phyloP scores from a whole-genome alignment of 2,329 filamentous ascomycete species.

The Basipetospora sp. region DNA sequence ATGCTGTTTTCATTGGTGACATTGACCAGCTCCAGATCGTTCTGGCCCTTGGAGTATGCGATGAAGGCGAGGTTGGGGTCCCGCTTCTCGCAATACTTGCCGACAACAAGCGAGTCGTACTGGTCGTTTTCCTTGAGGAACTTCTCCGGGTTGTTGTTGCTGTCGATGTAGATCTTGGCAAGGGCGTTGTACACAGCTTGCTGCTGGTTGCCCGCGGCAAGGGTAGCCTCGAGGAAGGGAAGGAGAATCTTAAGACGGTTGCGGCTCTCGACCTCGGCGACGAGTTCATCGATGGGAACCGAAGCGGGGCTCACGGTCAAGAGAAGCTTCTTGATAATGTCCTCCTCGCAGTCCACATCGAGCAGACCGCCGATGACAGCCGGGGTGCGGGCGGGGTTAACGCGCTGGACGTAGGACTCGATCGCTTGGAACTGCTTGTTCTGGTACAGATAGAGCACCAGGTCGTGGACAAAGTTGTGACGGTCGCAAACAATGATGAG shows the following conservation, averaged over 20 bases:
- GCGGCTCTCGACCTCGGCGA: conserved; percentile 83
- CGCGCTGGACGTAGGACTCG: conserved; percentile 91
- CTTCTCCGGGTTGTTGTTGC: conserved; percentile 93
- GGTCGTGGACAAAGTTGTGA: conserved; percentile 96
- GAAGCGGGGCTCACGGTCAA: conserved; percentile 68
- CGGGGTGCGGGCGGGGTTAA: conserved; percentile 82
- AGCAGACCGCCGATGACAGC: conserved; percentile 85
- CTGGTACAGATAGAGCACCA: conserved; percentile 94
- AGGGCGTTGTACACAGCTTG: conserved; percentile 94
- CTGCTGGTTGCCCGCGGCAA: conserved; percentile 83
- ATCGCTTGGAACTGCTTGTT: conserved; percentile 99
- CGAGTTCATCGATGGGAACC: conserved; percentile 88
- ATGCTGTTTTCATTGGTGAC: conserved; percentile 99
- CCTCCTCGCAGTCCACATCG: conserved; percentile 94
- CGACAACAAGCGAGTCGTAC: conserved; percentile 81
- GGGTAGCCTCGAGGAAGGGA: conserved; percentile 85
- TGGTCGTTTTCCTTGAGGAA: conserved; percentile 96
- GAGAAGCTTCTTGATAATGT: conserved; percentile 84
- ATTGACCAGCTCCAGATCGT: conserved; percentile 89
- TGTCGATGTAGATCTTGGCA: conserved; percentile 98
- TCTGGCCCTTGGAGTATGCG: conserved; percentile 90
- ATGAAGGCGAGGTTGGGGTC: conserved; percentile 93
- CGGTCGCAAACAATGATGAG: conserved; percentile 97
- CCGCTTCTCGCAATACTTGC: conserved; percentile 97
- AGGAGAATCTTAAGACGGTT: conserved; percentile 91